Percentiles rank a stretch among this genome's conserved stretches.
Conservation (phyloP, 1,139 yeast genomes). For the Candida mesenterica region DNA sequence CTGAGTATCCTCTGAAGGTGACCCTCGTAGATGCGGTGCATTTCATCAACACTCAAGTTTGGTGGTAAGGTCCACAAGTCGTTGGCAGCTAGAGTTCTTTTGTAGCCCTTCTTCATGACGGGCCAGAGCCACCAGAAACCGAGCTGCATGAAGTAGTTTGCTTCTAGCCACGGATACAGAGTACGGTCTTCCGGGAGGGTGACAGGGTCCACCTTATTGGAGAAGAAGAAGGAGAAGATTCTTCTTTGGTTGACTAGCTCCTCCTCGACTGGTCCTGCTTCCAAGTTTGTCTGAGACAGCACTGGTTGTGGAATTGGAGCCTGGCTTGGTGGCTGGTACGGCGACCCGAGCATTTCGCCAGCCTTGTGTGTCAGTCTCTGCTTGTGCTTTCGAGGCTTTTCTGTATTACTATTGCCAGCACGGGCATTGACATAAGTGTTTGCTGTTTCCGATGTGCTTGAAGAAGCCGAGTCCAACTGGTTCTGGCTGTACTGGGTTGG, state of each 20-base stretch:
- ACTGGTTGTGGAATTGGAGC: slow-evolving; percentile 2
- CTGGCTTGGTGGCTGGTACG: not conserved
- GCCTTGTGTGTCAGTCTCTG: slow-evolving; percentile 3
- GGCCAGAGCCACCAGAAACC: slow-evolving; percentile 46
- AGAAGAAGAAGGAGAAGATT: slow-evolving; percentile 26
- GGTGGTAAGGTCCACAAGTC: slow-evolving; percentile 42
- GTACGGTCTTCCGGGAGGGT: slow-evolving; percentile 36
- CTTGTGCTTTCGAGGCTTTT: slow-evolving; percentile 5
- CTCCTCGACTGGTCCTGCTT: too few relatives aligned
- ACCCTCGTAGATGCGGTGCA: slow-evolving; percentile 33
- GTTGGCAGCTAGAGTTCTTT: slow-evolving; percentile 39
- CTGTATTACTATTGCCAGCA: slow-evolving; percentile 2
- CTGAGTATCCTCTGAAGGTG: slow-evolving; percentile 24
- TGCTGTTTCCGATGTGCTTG: slow-evolving; percentile 8
- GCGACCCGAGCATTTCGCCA: too few relatives aligned
- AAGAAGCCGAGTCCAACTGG: slow-evolving; percentile 8
- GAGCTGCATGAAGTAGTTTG: slow-evolving; percentile 25
- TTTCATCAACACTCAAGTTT: slow-evolving; percentile 36
- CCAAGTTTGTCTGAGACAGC: slow-evolving; percentile 17
- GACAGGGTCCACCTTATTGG: slow-evolving; percentile 35
- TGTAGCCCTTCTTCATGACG: slow-evolving; percentile 39
- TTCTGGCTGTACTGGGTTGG: slow-evolving; percentile 3
- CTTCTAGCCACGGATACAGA: slow-evolving; percentile 36
- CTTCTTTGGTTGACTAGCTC: slow-evolving; percentile 19
- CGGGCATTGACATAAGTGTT: slow-evolving; percentile 9